Percentiles rank a stretch among this genome's conserved stretches.
phyloP scores from a whole-genome alignment of 352 stramenopile genomes.

The Phytophthora fragariaefolia region DNA sequence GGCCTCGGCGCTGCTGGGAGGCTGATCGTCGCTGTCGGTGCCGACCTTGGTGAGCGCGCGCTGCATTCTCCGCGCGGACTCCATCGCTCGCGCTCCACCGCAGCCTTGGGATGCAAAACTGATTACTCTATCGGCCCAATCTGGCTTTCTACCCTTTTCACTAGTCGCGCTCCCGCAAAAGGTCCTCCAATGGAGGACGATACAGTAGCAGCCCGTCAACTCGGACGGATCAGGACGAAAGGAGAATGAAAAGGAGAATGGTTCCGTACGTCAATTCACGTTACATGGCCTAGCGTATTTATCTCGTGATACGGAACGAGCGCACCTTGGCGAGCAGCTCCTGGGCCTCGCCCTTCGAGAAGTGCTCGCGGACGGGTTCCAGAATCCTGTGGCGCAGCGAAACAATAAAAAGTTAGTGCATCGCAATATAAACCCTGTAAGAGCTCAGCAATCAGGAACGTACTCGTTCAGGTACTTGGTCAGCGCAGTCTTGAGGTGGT shows the following conservation, averaged over 20 bases:
- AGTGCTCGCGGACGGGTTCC: conserved; percentile 97
- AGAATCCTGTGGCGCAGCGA: conserved; percentile 83
- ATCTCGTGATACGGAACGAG: conserved; percentile 96
- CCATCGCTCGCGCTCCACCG: not conserved
- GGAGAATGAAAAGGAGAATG: no score
- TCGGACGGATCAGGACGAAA: no score
- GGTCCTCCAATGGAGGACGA: not conserved
- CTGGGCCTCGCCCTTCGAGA: conserved; percentile 94
- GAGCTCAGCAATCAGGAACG: conserved; percentile 27
- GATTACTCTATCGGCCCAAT: conserved; percentile 14
- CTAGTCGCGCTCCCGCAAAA: conserved; percentile 9
- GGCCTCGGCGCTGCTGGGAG: not conserved
- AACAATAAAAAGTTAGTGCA: conserved; percentile 22
- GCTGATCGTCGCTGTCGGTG: conserved; percentile 17
- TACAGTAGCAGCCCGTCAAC: no score
- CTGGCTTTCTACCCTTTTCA: conserved; percentile 19
- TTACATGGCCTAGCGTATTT: no score
- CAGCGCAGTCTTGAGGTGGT: conserved; percentile 94
- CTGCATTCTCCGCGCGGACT: conserved; percentile 26
- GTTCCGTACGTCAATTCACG: conserved; percentile 22
- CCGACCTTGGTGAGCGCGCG: conserved; percentile 38
- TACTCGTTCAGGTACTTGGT: conserved; percentile 93
- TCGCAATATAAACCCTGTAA: not conserved
- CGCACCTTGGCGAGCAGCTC: conserved; percentile 96
- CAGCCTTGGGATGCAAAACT: not conserved